Percentiles rank a stretch among this genome's conserved stretches.
phyloP scores from a whole-genome alignment of 2,329 filamentous ascomycete species.

The Neonectria ditissima region DNA sequence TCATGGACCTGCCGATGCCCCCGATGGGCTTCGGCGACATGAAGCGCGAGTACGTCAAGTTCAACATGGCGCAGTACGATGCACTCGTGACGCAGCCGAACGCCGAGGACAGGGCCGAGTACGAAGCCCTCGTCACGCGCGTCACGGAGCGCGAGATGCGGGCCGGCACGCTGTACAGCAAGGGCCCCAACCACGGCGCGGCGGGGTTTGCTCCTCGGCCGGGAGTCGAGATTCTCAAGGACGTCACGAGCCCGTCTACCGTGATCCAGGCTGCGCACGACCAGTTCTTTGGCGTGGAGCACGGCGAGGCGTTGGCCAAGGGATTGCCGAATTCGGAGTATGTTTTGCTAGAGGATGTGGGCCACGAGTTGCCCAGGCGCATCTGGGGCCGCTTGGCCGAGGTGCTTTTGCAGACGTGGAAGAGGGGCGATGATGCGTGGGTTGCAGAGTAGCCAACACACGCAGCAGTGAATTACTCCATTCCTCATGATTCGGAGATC shows the following conservation, averaged over 20 bases:
- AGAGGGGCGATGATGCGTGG: slow-evolving; percentile 23
- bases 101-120: slow-evolving; percentile 20
- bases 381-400: slow-evolving; percentile 28
- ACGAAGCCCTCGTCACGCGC: not conserved
- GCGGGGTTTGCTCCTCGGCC: slow-evolving; percentile 41
- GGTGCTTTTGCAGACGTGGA: slow-evolving; percentile 21
- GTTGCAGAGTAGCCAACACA: not conserved
- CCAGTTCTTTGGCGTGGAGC: slow-evolving; percentile 44
- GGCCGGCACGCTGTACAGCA: slow-evolving; percentile 45
- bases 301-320: slow-evolving; percentile 43
- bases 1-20: not conserved
- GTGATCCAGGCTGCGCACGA: slow-evolving; percentile 47
- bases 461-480: no score
- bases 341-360: slow-evolving; percentile 38
- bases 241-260: slow-evolving; percentile 43
- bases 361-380: slow-evolving; percentile 35
- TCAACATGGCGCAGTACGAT: slow-evolving; percentile 16
- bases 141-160: slow-evolving; percentile 30
- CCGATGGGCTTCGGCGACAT: slow-evolving; percentile 7
- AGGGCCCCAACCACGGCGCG: slow-evolving; percentile 43
- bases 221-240: slow-evolving; percentile 37
- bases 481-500: no score
- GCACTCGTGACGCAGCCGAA: slow-evolving; percentile 27
- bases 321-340: slow-evolving; percentile 39
- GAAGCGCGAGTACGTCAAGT: slow-evolving; percentile 13